Percentiles rank a stretch among this genome's conserved stretches.
phyloP scores from a whole-genome alignment of 805 yeast genomes.

The Kregervanrija pseudodelftensis region DNA sequence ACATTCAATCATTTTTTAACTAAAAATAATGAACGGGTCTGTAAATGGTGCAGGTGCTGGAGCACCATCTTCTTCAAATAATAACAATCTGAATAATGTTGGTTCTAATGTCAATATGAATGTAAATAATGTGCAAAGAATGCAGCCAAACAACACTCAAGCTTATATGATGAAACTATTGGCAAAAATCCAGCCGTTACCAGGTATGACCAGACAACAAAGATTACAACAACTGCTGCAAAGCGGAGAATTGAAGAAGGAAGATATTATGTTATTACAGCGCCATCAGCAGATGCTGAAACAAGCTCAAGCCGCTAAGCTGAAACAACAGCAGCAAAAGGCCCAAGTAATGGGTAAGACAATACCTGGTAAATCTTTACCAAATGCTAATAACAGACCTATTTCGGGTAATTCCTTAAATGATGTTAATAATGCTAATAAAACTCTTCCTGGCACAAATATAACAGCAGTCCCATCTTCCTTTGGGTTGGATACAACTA shows the following conservation, averaged over 20 bases:
- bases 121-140: not conserved
- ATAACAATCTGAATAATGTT: not conserved
- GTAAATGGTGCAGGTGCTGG: slow-evolving; percentile 6
- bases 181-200: slow-evolving; percentile 26
- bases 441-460: too few relatives aligned
- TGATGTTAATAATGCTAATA: too few relatives aligned
- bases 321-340: slow-evolving; percentile 10
- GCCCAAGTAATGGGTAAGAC: slow-evolving; percentile 4
- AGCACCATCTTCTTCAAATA: not conserved
- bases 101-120: too few relatives aligned
- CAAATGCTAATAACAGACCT: not conserved
- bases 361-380: slow-evolving; percentile 4
- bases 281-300: slow-evolving; percentile 27
- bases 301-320: slow-evolving; percentile 21
- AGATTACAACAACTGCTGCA: slow-evolving; percentile 25
- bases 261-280: slow-evolving; percentile 24
- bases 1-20: too few relatives aligned
- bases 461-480: too few relatives aligned
- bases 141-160: slow-evolving; percentile 11
- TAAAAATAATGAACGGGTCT: slow-evolving; percentile 9
- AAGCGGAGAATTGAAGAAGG: slow-evolving; percentile 25
- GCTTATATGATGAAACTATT: slow-evolving; percentile 23
- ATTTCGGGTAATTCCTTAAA: too few relatives aligned
- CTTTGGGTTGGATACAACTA: too few relatives aligned
- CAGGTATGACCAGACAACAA: slow-evolving; percentile 29